Percentiles rank a stretch among this genome's conserved stretches.
phyloP scores from a whole-genome alignment of 495 filamentous ascomycete species.

The Daldinia concentrica region DNA sequence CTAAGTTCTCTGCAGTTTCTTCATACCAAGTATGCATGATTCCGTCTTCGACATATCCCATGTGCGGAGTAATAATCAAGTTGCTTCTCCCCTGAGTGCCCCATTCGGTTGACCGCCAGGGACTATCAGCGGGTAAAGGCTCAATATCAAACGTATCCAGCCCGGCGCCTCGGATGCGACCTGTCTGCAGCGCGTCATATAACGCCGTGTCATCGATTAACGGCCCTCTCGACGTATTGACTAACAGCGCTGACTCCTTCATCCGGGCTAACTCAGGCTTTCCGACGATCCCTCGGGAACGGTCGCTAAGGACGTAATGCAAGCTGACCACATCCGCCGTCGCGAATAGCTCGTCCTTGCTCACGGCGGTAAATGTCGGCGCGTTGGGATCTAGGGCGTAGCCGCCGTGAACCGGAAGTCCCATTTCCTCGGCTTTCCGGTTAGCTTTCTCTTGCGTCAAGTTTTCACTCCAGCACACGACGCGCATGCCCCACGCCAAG shows the following conservation, averaged over 20 bases:
- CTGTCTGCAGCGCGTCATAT: constrained; percentile 60
- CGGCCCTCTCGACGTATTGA: constrained; percentile 74
- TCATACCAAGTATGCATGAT: constrained; percentile 70
- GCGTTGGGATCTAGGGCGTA: constrained; percentile 39
- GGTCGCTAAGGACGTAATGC: constrained; percentile 69
- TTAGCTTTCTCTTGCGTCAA: constrained; percentile 72
- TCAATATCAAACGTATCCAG: constrained; percentile 76
- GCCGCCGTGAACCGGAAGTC: constrained; percentile 58
- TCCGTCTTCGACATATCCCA: constrained; percentile 73
- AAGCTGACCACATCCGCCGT: constrained; percentile 71
- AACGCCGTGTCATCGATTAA: constrained; percentile 69
- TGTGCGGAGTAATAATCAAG: constrained; percentile 72
- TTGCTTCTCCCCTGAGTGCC: constrained; percentile 65
- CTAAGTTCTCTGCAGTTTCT: constrained; percentile 69
- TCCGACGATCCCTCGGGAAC: constrained; percentile 67
- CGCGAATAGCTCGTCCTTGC: constrained; percentile 69
- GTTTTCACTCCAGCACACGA: constrained; percentile 72
- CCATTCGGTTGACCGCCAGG: constrained; percentile 68
- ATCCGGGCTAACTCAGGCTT: constrained; percentile 63
- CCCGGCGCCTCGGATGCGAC: constrained; percentile 67
- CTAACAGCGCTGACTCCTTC: constrained; percentile 66
- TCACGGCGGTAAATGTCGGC: constrained; percentile 54
- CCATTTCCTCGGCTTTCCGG: constrained; percentile 60
- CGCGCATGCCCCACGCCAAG: constrained; percentile 69
- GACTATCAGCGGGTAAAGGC: constrained; percentile 68